Percentiles rank a stretch among this genome's conserved stretches.
Evolutionary conservation across 352 stramenopile species (phyloP).

Genomic region (Globisporangium splendens): DNA sequence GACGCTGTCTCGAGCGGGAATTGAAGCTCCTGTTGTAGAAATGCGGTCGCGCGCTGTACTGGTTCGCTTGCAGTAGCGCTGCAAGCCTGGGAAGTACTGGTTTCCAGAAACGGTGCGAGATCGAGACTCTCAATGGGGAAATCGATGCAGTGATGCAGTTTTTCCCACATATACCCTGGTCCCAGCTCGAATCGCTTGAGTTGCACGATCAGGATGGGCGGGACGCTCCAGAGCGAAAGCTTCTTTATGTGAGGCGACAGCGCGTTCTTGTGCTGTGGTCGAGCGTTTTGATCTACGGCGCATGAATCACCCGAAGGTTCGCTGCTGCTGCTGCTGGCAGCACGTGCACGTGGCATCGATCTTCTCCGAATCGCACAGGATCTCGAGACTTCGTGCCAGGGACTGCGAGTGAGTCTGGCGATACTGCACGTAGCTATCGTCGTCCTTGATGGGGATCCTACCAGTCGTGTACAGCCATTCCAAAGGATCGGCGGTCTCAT

Average conservation of each 20-base stretch:
- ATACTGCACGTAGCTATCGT: conserved; percentile 36
- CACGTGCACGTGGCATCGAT: conserved; percentile 41
- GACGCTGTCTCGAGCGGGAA: conserved; percentile 45
- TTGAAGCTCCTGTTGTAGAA: conserved; percentile 30
- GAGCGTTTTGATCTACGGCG: neutral
- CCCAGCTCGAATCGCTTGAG: conserved; percentile 63
- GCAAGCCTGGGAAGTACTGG: conserved; percentile 14
- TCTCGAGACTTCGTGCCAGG: conserved; percentile 38
- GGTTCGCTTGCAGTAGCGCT: conserved; percentile 1
- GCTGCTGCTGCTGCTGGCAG: conserved; percentile 19
- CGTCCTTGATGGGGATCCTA: conserved; percentile 22
- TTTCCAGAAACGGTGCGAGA: conserved; percentile 32
- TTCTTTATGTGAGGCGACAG: conserved; percentile 41
- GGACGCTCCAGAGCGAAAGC: conserved; percentile 48
- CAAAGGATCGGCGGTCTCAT: neutral
- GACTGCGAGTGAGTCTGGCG: conserved; percentile 21
- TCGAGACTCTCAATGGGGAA: conserved; percentile 90
- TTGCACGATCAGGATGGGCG: conserved; percentile 56
- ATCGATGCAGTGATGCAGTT: conserved; percentile 87
- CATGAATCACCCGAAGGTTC: neutral
- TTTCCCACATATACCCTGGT: conserved; percentile 68
- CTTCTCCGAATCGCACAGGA: conserved; percentile 41
- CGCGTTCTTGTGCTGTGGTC: neutral
- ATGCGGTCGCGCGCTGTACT: conserved; percentile 25
- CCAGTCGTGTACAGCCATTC: conserved; percentile 20